Conservation (phyloP, 2,329 filamentous ascomycete genomes). For the Berkeleyomyces rouxiae region DNA sequence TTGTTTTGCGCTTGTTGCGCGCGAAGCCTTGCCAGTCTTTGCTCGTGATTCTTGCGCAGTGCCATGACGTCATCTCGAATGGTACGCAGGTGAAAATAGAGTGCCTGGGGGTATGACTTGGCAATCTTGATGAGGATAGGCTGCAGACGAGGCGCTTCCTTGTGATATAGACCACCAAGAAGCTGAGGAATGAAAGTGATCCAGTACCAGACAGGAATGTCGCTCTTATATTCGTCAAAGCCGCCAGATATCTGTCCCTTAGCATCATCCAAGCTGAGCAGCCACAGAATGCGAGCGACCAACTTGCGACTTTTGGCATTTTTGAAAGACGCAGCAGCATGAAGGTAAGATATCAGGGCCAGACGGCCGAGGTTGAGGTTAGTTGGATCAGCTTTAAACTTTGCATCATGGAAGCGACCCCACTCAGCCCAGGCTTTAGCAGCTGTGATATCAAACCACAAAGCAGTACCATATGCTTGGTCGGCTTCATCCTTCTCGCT, state of each 20-base stretch:
- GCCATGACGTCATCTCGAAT: slow-evolving; percentile 78
- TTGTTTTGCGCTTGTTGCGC: slow-evolving; percentile 15
- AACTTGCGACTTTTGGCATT: slow-evolving; percentile 91
- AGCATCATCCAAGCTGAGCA: slow-evolving; percentile 81
- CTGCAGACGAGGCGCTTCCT: slow-evolving; percentile 76
- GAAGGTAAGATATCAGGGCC: slow-evolving; percentile 87
- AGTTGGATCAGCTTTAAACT: slow-evolving; percentile 78
- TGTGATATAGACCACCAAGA: slow-evolving; percentile 75
- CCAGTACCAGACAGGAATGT: slow-evolving; percentile 98
- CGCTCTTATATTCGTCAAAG: slow-evolving; percentile 93
- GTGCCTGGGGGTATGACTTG: slow-evolving; percentile 83
- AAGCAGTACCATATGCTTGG: slow-evolving; percentile 79
- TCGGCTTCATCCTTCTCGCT: slow-evolving; percentile 82
- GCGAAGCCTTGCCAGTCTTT: slow-evolving; percentile 12
- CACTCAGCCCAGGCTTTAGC: slow-evolving; percentile 98
- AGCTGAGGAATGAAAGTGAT: slow-evolving; percentile 97
- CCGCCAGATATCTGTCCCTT: slow-evolving; percentile 69
- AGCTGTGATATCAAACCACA: slow-evolving; percentile 90
- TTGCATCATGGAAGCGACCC: slow-evolving; percentile 93
- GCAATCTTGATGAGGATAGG: slow-evolving; percentile 82
- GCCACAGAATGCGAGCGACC: slow-evolving; percentile 83
- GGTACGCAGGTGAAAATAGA: slow-evolving; percentile 91
- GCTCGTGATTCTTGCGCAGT: slow-evolving; percentile 15
- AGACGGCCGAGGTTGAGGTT: slow-evolving; percentile 76
- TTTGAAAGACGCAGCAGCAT: slow-evolving; percentile 92